Evolutionary conservation across 2,329 filamentous ascomycete species (phyloP).

Genomic region (Fusarium bulbicola): DNA sequence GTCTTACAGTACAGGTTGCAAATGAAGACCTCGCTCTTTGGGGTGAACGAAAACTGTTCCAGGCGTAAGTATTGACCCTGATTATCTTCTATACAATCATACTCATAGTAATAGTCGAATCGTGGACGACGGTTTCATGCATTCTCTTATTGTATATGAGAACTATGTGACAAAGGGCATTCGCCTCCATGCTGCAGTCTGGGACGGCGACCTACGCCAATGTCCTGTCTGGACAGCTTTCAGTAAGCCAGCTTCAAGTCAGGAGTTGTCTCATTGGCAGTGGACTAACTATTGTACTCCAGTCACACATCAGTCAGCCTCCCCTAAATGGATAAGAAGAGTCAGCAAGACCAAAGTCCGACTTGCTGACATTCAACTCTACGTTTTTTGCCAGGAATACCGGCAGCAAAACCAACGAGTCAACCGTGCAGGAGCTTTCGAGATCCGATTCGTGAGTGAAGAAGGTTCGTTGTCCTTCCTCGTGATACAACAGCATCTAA

Average conservation of each 20-base stretch:
- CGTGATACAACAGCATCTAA: constrained; percentile 6
- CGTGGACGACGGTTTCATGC: constrained; percentile 62
- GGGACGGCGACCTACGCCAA: constrained; percentile 61
- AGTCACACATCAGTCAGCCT: constrained; percentile 64
- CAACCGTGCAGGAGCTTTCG: constrained; percentile 58
- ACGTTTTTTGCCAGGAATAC: constrained; percentile 68
- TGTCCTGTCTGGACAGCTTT: constrained; percentile 74
- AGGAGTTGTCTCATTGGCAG: not conserved
- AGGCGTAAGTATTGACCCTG: constrained; percentile 57
- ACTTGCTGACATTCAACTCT: constrained; percentile 64
- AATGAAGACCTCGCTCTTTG: constrained; percentile 57
- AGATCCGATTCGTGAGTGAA: constrained; percentile 59
- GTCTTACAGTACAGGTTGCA: constrained; percentile 54
- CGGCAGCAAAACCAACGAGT: constrained; percentile 61
- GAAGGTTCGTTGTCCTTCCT: constrained; percentile 45
- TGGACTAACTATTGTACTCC: not conserved
- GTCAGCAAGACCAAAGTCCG: constrained; percentile 58
- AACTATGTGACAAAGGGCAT: constrained; percentile 59
- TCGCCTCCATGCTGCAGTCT: constrained; percentile 65
- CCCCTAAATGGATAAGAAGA: constrained; percentile 61
- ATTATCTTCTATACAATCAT: not conserved
- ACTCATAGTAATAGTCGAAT: constrained; percentile 58
- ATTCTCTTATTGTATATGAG: constrained; percentile 63
- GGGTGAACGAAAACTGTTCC: constrained; percentile 63
- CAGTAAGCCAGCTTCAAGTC: constrained; percentile 50